These are phyloP conservation scores for Erysiphe pulchra DNA, from an alignment of 2,329 filamentous ascomycete genomes.

Conservation along the genomic window DNA sequence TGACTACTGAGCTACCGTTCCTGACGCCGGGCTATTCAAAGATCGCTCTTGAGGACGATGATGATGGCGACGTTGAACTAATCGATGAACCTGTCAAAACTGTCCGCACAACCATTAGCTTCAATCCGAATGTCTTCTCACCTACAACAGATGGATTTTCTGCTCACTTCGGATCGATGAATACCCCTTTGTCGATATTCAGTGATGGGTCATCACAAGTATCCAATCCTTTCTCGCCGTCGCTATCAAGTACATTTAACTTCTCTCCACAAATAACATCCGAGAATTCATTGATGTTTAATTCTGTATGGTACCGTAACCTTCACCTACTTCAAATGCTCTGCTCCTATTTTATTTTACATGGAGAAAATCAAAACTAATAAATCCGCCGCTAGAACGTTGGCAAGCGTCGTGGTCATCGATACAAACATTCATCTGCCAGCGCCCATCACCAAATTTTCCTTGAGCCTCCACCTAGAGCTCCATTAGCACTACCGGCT, in stretches of 20 bases:
- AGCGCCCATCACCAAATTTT: conserved; percentile 81
- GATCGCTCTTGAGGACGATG: background rate
- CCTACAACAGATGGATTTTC: conserved; percentile 16
- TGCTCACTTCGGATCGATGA: conserved; percentile 13
- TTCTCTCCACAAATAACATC: conserved; percentile 66
- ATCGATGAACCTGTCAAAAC: conserved; percentile 1
- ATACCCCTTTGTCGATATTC: conserved; percentile 9
- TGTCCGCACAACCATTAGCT: conserved; percentile 11
- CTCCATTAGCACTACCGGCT: conserved; percentile 69
- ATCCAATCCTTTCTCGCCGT: conserved; percentile 5
- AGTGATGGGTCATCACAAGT: conserved; percentile 10
- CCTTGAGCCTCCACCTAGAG: conserved; percentile 64
- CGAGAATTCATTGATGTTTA: conserved; percentile 36
- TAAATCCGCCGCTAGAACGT: conserved; percentile 35
- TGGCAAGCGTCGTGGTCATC: conserved; percentile 77
- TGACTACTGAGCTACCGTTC: too few species aligned
- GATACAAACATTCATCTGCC: conserved; percentile 92
- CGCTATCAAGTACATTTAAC: conserved; percentile 54
- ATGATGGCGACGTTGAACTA: conserved; percentile 1
- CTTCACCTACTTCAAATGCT: background rate
- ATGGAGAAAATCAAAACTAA: background rate
- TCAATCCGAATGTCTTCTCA: conserved; percentile 21
- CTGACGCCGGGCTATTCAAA: too few species aligned
- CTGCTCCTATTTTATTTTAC: background rate
- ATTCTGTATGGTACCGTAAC: conserved; percentile 31